Base-by-base conservation (phyloP, 2,329 filamentous ascomycete genomes). In the Stylonectria norvegica region DNA sequence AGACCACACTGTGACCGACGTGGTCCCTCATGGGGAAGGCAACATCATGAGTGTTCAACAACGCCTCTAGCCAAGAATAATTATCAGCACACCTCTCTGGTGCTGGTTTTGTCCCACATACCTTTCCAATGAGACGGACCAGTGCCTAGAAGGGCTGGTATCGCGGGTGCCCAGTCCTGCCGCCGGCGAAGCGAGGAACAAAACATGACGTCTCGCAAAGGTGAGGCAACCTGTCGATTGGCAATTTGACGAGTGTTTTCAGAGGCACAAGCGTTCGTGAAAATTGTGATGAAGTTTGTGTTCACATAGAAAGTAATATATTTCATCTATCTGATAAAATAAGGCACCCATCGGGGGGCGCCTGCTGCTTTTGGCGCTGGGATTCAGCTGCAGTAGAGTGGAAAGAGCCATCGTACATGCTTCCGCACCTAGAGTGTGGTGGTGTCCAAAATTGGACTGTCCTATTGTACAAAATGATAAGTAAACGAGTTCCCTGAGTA, bases 41-140 rank as follows among this genome's bases (percentile, higher is more conserved):
- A 20, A 76, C 50, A 46, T 78, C 75, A 45, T 76, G 68, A 2
- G 62, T 65, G 12, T 59, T 51, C 3, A 77, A 56, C 12, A 52
- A 58, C 4, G 54, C 50, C 53, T 75, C 73, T 76, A 33, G 5
- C 22, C 35, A 23, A n/a, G n/a, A n/a, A n/a, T n/a, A n/a, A n/a
- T n/a, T n/a, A n/a, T n/a, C n/a, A n/a, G n/a, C n/a, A n/a, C n/a
- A n/a, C n/a, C n/a, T n/a, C n/a, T n/a, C n/a, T n/a, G n/a, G n/a
- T n/a, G n/a, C n/a, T n/a, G n/a, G n/a, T n/a, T n/a, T 18, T 16
- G 5, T 18, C 30, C n/a, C 27, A 40, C 55, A 47, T 42, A 55
- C 60, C 59, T 52, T 55, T 57, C 54, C 61, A 59, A 18, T 36
- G 34, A n/a, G 36, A 25, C 18, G 38, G 28, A 9, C 35, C 38